A percentile compares a stretch with the other conserved stretches of the same genome.
Conservation (phyloP, 129 eudicot species). For the Smallanthus sonchifolius region DNA sequence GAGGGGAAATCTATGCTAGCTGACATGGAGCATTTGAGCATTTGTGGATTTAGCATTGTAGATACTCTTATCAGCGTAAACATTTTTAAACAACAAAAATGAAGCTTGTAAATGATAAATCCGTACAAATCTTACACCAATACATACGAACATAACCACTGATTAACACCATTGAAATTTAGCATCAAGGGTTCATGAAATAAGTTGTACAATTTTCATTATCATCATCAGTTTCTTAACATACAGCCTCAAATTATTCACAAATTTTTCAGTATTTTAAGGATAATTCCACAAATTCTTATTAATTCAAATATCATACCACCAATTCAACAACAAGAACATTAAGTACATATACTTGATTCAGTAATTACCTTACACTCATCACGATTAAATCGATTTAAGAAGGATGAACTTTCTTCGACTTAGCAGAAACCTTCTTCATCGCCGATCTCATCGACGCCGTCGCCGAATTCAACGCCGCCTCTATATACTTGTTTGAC, state of each 20-base stretch:
- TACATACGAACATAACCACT: no score
- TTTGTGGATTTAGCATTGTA: no score
- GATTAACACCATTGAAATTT: no score
- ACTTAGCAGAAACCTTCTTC: slow-evolving; percentile 43
- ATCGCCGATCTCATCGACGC: slow-evolving; percentile 89
- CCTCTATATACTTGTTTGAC: slow-evolving; percentile 73
- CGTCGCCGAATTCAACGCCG: slow-evolving; percentile 73
- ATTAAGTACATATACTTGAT: background rate
- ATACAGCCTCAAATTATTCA: no score
- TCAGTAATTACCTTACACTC: slow-evolving; percentile 20
- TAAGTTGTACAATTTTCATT: slow-evolving; percentile 4
- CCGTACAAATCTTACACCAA: no score
- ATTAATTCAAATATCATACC: background rate
- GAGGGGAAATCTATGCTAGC: no score
- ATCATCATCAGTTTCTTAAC: no score
- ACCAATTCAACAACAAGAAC: background rate
- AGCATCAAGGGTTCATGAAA: background rate
- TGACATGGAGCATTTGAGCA: no score
- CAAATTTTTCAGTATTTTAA: no score
- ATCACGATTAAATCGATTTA: slow-evolving; percentile 3
- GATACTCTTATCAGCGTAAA: no score
- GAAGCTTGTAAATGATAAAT: no score
- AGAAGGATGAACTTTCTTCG: slow-evolving; percentile 84
- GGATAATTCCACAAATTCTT: background rate
- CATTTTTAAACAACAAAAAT: no score